These are phyloP conservation scores for Tetrahymena elliotti DNA, from an alignment of 73 alveolate genomes.

Conservation along the genomic window DNA sequence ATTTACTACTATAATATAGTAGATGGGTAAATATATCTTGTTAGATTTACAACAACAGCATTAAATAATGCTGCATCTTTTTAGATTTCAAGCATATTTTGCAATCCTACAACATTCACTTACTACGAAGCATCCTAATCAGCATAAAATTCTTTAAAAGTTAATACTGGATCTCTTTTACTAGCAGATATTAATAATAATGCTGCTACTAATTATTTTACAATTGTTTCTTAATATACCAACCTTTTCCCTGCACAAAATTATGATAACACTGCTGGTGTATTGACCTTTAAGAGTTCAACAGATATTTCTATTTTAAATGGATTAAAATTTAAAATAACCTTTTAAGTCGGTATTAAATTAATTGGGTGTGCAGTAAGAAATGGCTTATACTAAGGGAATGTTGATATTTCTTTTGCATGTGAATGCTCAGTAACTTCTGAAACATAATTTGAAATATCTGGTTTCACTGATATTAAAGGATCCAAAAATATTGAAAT, in stretches of 20 bases:
- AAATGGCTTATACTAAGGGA: background rate
- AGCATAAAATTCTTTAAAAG: background rate
- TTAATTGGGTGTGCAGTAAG: background rate
- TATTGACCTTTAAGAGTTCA: background rate
- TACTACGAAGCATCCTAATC: background rate
- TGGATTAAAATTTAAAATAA: background rate
- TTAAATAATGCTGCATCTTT: background rate
- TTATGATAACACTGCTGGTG: background rate
- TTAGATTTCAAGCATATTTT: background rate
- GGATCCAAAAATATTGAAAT: background rate
- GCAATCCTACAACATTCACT: background rate
- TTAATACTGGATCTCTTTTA: background rate
- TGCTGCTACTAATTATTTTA: background rate
- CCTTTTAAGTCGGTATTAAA: background rate
- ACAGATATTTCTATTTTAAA: background rate
- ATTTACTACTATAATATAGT: background rate
- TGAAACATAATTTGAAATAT: background rate
- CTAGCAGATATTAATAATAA: background rate
- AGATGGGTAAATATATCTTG: background rate
- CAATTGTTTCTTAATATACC: background rate
- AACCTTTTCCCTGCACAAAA: background rate
- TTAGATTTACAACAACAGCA: background rate
- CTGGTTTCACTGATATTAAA: background rate
- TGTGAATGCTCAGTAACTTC: background rate
- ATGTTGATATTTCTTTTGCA: background rate